A percentile compares a stretch with the other conserved stretches of the same genome.
Evolutionary conservation across 2,329 filamentous ascomycete species (phyloP).

Genomic region (Amauroascus verrucosus): DNA sequence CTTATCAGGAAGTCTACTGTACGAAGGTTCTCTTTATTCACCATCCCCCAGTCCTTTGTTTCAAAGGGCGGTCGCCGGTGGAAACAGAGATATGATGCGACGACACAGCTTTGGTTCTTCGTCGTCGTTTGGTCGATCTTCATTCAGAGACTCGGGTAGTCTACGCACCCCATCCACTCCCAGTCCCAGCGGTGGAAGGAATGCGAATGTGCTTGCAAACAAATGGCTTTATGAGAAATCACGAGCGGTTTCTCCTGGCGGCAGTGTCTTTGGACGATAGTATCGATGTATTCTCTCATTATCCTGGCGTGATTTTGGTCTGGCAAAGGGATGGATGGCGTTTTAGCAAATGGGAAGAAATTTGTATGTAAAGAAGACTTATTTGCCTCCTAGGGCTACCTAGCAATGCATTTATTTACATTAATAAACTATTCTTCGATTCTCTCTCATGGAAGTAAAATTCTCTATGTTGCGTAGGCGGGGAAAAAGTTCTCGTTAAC

Average conservation of each 20-base stretch:
- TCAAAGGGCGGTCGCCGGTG: constrained; percentile 53
- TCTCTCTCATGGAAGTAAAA: background rate
- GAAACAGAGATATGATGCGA: constrained; percentile 33
- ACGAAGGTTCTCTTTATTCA: constrained; percentile 44
- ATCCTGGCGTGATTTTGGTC: background rate
- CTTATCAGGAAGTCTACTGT: constrained; percentile 25
- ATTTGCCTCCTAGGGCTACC: background rate
- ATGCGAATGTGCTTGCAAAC: constrained; percentile 70
- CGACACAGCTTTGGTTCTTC: constrained; percentile 55
- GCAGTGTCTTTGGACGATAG: constrained; percentile 23
- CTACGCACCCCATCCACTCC: constrained; percentile 57
- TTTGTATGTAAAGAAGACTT: background rate
- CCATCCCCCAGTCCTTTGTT: constrained; percentile 50
- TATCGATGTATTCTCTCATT: background rate
- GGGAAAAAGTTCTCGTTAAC: background rate
- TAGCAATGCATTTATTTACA: background rate
- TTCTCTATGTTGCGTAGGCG: background rate
- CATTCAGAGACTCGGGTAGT: constrained; percentile 31
- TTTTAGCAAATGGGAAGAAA: background rate
- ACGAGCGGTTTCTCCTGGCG: constrained; percentile 30
- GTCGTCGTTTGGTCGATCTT: constrained; percentile 43
- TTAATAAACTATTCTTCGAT: background rate
- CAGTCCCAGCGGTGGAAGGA: constrained; percentile 55
- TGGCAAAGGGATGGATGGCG: constrained; percentile 3
- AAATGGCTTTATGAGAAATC: constrained; percentile 92